A percentile compares a stretch with the other conserved stretches of the same genome.
These are phyloP conservation scores for Podospora pseudocomata DNA, from an alignment of 495 filamentous ascomycete species.

Conservation along the genomic window DNA sequence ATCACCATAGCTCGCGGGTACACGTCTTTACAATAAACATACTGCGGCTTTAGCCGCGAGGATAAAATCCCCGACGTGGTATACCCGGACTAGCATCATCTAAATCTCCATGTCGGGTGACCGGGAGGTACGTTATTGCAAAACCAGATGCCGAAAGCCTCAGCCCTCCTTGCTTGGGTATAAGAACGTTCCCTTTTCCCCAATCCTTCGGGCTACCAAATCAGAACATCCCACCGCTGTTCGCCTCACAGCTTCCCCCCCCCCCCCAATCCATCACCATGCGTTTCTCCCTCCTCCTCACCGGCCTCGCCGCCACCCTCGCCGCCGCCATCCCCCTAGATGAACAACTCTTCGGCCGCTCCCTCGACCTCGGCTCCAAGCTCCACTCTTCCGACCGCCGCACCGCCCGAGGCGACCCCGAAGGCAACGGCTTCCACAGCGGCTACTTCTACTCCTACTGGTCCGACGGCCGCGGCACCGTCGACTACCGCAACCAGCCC, in stretches of 20 bases:
- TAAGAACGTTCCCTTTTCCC: background rate
- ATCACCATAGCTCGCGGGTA: background rate
- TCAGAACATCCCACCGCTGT: background rate
- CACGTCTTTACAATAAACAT: background rate
- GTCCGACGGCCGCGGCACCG: conserved; percentile 51
- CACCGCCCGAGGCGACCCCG: conserved; percentile 14
- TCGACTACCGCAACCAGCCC: conserved; percentile 51
- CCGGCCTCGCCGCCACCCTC: conserved; percentile 24
- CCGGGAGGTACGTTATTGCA: background rate
- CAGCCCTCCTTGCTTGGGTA: background rate
- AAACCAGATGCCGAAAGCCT: background rate
- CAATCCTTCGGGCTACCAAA: background rate
- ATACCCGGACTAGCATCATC: background rate
- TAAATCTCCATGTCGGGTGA: background rate
- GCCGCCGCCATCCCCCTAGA: conserved; percentile 24
- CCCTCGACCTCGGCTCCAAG: conserved; percentile 22
- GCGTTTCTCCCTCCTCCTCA: conserved; percentile 19
- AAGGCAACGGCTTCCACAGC: conserved; percentile 47
- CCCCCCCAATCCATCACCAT: background rate
- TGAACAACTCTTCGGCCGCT: conserved; percentile 22
- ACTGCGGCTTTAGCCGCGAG: background rate
- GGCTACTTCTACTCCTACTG: conserved; percentile 59
- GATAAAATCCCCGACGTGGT: background rate
- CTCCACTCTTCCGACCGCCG: conserved; percentile 5
- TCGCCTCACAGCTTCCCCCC: background rate